phyloP scores from a whole-genome alignment of 2,329 filamentous ascomycete species.

The Trichoderma sp. region DNA sequence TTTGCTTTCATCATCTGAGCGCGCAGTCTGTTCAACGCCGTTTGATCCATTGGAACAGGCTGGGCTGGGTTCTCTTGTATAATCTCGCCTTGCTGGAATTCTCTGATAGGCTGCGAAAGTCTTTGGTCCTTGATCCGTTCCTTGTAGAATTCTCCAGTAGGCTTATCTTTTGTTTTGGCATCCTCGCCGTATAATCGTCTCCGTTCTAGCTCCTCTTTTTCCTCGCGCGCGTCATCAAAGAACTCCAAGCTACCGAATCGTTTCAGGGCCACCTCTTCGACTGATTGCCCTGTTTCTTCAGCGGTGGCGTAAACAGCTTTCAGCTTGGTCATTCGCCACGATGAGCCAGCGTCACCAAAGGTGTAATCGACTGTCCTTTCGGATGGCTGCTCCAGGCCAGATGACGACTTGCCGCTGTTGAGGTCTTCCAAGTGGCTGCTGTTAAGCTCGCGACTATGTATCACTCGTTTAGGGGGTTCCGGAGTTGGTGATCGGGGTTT shows the following conservation, averaged over 20 bases:
- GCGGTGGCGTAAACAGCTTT: constrained; percentile 79
- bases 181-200: constrained; percentile 78
- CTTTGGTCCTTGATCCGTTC: constrained; percentile 65
- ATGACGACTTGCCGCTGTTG: constrained; percentile 46
- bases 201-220: constrained; percentile 85
- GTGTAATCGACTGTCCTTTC: constrained; percentile 65
- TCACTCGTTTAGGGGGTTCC: constrained; percentile 56
- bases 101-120: constrained; percentile 27
- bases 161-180: constrained; percentile 81
- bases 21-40: constrained; percentile 80
- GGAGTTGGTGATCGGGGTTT: constrained; percentile 52
- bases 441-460: constrained; percentile 83
- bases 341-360: constrained; percentile 84
- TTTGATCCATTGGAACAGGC: constrained; percentile 62
- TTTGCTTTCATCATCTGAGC: constrained; percentile 97
- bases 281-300: constrained; percentile 64
- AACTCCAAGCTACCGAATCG: constrained; percentile 76
- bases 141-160: constrained; percentile 79
- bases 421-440: constrained; percentile 55
- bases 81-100: constrained; percentile 52
- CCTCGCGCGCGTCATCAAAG: constrained; percentile 91
- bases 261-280: constrained; percentile 81
- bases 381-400: constrained; percentile 36
- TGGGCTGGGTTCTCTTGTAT: constrained; percentile 49
- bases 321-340: constrained; percentile 96